A percentile compares a stretch with the other conserved stretches of the same genome.
These are phyloP conservation scores for Recurvomyces mirabilis DNA, from an alignment of 495 filamentous ascomycete genomes.

Conservation along the genomic window DNA sequence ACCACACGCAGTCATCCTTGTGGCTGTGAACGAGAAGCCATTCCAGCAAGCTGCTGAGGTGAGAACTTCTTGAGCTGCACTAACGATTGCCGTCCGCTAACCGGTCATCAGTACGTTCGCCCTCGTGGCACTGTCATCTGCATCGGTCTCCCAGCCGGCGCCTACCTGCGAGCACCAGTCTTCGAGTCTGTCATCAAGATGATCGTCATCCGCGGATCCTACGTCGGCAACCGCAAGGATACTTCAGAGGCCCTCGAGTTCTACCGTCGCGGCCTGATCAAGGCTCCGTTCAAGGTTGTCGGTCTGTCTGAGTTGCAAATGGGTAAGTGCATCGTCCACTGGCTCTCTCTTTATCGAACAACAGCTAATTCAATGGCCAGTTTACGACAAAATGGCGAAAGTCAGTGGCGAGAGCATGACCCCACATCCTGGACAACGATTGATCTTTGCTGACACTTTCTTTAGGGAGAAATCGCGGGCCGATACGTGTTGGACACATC, in stretches of 20 bases:
- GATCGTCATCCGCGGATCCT: slow-evolving; percentile 86
- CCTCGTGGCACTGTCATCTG: too few species aligned
- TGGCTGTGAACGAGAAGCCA: slow-evolving; percentile 77
- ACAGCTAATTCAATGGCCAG: too few species aligned
- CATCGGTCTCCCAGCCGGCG: slow-evolving; percentile 73
- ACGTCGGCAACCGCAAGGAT: slow-evolving; percentile 84
- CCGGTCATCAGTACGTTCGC: too few species aligned
- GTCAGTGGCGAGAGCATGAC: too few species aligned
- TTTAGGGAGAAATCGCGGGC: slow-evolving; percentile 69
- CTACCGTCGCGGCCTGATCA: slow-evolving; percentile 70
- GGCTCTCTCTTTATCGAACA: too few species aligned
- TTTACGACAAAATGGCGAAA: too few species aligned
- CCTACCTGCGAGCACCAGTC: slow-evolving; percentile 69
- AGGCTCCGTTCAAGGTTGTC: slow-evolving; percentile 72
- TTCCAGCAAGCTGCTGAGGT: slow-evolving; percentile 89
- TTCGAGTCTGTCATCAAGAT: slow-evolving; percentile 78
- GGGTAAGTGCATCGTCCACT: slow-evolving; percentile 52
- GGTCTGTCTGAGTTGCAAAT: slow-evolving; percentile 66
- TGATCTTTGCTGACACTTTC: too few species aligned
- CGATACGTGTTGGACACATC: slow-evolving; percentile 73
- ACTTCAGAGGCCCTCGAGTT: slow-evolving; percentile 80
- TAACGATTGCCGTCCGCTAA: too few species aligned
- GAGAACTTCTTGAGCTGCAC: too few species aligned
- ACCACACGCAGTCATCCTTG: slow-evolving; percentile 75
- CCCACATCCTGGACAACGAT: too few species aligned